Evolutionary conservation across 768 basidiomycete species (phyloP).

Genomic region (Trametes elegans): DNA sequence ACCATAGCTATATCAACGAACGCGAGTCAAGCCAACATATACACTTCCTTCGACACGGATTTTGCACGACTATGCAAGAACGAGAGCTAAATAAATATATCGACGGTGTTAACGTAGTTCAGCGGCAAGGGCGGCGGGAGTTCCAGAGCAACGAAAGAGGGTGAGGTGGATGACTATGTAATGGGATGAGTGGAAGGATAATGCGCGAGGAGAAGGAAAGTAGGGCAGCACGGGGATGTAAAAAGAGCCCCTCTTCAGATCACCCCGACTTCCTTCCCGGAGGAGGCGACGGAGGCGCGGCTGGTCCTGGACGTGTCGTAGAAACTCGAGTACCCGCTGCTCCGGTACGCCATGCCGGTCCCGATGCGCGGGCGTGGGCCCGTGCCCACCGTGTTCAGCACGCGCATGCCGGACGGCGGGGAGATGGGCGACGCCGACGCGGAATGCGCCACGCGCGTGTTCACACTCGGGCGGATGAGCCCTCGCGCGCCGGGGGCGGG

Average conservation of each 20-base stretch:
- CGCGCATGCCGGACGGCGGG: conserved; percentile 10
- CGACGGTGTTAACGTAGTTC: background rate
- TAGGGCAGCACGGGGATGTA: too few species aligned
- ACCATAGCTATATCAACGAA: too few species aligned
- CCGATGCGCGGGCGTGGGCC: conserved; percentile 50
- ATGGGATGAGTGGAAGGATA: background rate
- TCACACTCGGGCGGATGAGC: background rate
- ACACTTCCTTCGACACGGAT: too few species aligned
- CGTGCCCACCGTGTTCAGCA: conserved; percentile 16
- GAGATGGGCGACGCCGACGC: background rate
- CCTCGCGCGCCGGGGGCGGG: background rate
- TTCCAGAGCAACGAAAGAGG: background rate
- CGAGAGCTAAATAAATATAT: background rate
- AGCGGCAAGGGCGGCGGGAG: background rate
- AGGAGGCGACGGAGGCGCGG: conserved; percentile 15
- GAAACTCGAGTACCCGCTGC: conserved; percentile 21
- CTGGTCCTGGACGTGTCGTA: conserved; percentile 16
- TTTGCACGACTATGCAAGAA: background rate
- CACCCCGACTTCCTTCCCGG: conserved; percentile 2
- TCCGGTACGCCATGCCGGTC: conserved; percentile 63
- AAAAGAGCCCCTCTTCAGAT: background rate
- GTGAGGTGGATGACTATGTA: background rate
- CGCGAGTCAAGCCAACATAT: too few species aligned
- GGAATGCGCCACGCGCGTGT: conserved; percentile 3
- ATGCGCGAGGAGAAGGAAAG: background rate